These are phyloP conservation scores for Chondrostereum purpureum DNA, from an alignment of 1,284 basidiomycete genomes.

Conservation along the genomic window DNA sequence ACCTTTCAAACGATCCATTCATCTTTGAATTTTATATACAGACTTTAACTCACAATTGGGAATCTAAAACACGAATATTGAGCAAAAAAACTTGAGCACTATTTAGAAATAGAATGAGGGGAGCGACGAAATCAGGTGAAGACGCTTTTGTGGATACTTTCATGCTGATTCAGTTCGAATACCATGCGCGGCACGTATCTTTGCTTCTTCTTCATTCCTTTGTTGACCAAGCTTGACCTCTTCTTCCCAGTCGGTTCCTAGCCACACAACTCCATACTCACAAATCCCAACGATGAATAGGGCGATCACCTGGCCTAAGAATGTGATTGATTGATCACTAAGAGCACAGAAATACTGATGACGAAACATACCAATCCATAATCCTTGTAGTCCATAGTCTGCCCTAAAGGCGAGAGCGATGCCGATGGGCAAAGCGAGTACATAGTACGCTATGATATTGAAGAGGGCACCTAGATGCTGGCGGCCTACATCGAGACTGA, in stretches of 20 bases:
- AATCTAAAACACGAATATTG: no score
- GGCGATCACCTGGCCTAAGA: constrained; percentile 59
- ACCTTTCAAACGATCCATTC: no score
- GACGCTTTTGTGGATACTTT: no score
- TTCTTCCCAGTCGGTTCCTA: constrained; percentile 58
- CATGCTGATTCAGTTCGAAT: no score
- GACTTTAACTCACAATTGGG: no score
- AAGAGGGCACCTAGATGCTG: constrained; percentile 72
- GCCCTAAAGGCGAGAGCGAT: constrained; percentile 58
- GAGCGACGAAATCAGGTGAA: no score
- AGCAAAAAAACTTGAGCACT: no score
- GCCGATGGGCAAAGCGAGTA: constrained; percentile 66
- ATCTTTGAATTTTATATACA: no score
- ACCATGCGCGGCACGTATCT: no score
- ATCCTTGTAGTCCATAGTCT: constrained; percentile 50
- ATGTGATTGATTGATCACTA: background rate
- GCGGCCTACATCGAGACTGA: constrained; percentile 39
- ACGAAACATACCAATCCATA: constrained; percentile 54
- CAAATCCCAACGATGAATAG: constrained; percentile 67
- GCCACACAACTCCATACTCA: constrained; percentile 60
- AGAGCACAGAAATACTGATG: background rate
- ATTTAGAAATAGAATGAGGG: no score
- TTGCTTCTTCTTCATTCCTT: constrained; percentile 46
- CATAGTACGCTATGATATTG: constrained; percentile 72
- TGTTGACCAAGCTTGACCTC: constrained; percentile 49